Conservation (phyloP, 2,329 filamentous ascomycete genomes). For the Xylariales sp. region DNA sequence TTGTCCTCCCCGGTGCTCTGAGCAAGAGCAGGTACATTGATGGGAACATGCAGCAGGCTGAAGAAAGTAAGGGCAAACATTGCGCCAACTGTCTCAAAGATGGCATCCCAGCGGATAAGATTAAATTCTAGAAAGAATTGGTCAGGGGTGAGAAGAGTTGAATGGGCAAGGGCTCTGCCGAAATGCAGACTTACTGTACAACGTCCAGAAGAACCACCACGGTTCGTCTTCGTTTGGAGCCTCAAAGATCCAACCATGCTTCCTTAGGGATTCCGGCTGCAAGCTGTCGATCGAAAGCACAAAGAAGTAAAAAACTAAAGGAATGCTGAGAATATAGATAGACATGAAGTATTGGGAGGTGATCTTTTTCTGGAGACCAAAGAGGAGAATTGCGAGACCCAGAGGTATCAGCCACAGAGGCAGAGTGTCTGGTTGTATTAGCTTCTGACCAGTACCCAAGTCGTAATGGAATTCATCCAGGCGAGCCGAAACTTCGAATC, state of each 20-base stretch:
- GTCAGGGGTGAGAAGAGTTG: too few relatives aligned
- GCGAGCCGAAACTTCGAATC: slow-evolving; percentile 87
- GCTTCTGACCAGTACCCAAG: slow-evolving; percentile 66
- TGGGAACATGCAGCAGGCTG: slow-evolving; percentile 92
- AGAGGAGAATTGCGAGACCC: slow-evolving; percentile 68
- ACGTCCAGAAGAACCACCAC: slow-evolving; percentile 96
- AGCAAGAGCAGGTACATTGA: slow-evolving; percentile 92
- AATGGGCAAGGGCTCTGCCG: too few relatives aligned
- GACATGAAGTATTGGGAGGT: slow-evolving; percentile 84
- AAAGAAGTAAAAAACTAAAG: slow-evolving; percentile 72
- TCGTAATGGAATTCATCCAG: slow-evolving; percentile 83
- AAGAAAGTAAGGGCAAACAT: slow-evolving; percentile 99
- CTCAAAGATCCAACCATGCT: slow-evolving; percentile 85
- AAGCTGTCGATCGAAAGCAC: slow-evolving; percentile 66
- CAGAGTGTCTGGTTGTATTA: slow-evolving; percentile 70
- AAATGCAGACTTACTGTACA: slow-evolving; percentile 83
- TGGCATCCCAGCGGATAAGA: slow-evolving; percentile 76
- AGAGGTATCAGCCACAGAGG: slow-evolving; percentile 82
- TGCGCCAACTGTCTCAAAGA: slow-evolving; percentile 80
- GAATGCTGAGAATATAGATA: slow-evolving; percentile 77
- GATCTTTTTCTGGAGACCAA: slow-evolving; percentile 70
- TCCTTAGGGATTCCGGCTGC: slow-evolving; percentile 61
- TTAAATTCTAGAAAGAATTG: slow-evolving; percentile 74
- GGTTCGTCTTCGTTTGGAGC: slow-evolving; percentile 80
- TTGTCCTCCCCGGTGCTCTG: slow-evolving; percentile 91